A percentile compares a stretch with the other conserved stretches of the same genome.
phyloP scores from a whole-genome alignment of 345 rosid species.

The Brassica rapa region DNA sequence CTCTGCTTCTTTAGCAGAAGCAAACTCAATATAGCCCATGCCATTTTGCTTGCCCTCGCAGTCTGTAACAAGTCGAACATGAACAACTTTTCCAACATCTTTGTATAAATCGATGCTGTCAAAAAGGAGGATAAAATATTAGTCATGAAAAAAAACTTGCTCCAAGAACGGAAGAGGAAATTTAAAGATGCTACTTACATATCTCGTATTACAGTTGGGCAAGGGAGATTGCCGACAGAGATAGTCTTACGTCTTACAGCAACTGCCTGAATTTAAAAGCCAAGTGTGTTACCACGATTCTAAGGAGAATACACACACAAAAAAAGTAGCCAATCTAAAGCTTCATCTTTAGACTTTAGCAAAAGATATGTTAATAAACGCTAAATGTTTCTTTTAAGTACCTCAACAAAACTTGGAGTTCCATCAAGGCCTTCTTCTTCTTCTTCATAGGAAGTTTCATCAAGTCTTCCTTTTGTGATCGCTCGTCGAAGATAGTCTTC shows the following conservation, averaged over 20 bases:
- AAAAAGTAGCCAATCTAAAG: not conserved
- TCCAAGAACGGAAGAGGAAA: not conserved
- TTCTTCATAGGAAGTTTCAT: no score
- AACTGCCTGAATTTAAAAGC: not conserved
- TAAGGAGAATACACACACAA: not conserved
- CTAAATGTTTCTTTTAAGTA: not conserved
- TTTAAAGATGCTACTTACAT: not conserved
- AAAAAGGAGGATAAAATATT: not conserved
- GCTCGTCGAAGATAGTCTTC: no score
- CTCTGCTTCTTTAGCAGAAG: not conserved
- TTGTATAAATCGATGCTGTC: not conserved
- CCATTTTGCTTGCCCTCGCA: not conserved
- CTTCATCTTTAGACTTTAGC: not conserved
- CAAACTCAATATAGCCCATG: not conserved
- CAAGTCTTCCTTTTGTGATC: no score
- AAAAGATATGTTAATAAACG: not conserved
- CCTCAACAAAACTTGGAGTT: not conserved
- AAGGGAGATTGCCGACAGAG: not conserved
- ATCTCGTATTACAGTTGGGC: not conserved
- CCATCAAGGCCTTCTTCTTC: not conserved
- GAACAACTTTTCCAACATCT: not conserved
- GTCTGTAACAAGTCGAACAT: not conserved
- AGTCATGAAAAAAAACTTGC: not conserved
- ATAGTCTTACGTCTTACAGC: not conserved
- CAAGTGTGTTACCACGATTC: not conserved